These are phyloP conservation scores for Taxawa tesnikishii DNA, from an alignment of 2,329 filamentous ascomycete species.

Conservation along the genomic window DNA sequence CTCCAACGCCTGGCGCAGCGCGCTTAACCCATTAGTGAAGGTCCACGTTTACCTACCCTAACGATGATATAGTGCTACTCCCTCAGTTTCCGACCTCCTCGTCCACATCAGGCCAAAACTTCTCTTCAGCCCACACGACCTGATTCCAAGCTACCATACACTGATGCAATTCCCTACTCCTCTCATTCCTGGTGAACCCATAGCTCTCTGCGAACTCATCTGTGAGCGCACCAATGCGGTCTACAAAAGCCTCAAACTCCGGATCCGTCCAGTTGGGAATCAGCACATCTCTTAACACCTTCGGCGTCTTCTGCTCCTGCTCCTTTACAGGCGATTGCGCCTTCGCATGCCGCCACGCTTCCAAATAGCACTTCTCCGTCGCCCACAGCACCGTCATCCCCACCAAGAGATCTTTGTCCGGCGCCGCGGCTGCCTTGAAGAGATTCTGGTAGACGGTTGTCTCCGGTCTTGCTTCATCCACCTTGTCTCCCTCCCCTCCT, in stretches of 20 bases:
- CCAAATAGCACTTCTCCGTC: conserved; percentile 49
- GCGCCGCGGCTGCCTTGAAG: conserved; percentile 43
- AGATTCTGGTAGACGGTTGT: conserved; percentile 40
- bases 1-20: too few species aligned
- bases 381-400: conserved; percentile 61
- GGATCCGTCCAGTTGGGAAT: conserved; percentile 39
- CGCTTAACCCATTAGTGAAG: too few species aligned
- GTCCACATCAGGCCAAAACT: conserved; percentile 34
- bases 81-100: too few species aligned
- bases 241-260: conserved; percentile 36
- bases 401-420: conserved; percentile 44
- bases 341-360: conserved; percentile 33
- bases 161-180: conserved; percentile 30
- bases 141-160: conserved; percentile 37
- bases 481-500: conserved; percentile 1
- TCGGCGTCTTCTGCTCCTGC: conserved; percentile 29
- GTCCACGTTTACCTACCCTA: too few species aligned
- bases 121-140: conserved; percentile 33
- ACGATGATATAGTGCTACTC: too few species aligned
- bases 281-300: conserved; percentile 32
- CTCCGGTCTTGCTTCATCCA: conserved; percentile 7
- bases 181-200: conserved; percentile 30
- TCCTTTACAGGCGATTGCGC: conserved; percentile 25
- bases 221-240: conserved; percentile 30
- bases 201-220: conserved; percentile 31